phyloP scores from a whole-genome alignment of 2,329 filamentous ascomycete genomes.

The Beauveria asiatica region DNA sequence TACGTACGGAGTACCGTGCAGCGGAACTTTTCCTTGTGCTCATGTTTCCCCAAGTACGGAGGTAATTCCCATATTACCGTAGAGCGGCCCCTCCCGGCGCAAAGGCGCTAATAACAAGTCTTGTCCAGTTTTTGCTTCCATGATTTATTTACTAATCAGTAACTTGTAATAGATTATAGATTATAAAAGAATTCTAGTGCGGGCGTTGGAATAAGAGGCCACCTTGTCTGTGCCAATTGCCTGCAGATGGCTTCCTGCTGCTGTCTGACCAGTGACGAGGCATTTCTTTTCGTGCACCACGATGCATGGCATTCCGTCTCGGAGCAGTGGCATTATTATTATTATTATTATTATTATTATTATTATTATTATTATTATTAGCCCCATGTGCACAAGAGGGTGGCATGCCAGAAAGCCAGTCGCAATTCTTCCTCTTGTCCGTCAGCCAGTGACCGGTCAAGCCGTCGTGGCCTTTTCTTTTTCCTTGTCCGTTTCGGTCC shows the following conservation, averaged over 20 bases:
- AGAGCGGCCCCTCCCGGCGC: background rate
- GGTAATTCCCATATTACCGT: background rate
- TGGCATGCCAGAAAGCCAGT: background rate
- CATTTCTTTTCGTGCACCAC: background rate
- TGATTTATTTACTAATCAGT: no score
- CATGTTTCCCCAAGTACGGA: background rate
- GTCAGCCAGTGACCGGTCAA: background rate
- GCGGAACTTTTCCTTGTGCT: background rate
- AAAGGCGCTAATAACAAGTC: background rate
- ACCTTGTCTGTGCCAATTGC: background rate
- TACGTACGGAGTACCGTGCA: background rate
- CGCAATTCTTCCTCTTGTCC: background rate
- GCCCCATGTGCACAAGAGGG: background rate
- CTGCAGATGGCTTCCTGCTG: background rate
- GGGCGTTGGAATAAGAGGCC: background rate
- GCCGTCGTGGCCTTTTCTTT: background rate
- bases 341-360: no score
- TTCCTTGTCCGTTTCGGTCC: background rate
- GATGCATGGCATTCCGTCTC: background rate
- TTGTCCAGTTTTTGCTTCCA: background rate
- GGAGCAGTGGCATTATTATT: background rate
- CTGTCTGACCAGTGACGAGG: background rate
- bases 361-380: no score
- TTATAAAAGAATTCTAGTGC: background rate
- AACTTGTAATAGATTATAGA: no score